These are phyloP conservation scores for Pythium sukuiense DNA, from an alignment of 352 stramenopile species.

Conservation along the genomic window DNA sequence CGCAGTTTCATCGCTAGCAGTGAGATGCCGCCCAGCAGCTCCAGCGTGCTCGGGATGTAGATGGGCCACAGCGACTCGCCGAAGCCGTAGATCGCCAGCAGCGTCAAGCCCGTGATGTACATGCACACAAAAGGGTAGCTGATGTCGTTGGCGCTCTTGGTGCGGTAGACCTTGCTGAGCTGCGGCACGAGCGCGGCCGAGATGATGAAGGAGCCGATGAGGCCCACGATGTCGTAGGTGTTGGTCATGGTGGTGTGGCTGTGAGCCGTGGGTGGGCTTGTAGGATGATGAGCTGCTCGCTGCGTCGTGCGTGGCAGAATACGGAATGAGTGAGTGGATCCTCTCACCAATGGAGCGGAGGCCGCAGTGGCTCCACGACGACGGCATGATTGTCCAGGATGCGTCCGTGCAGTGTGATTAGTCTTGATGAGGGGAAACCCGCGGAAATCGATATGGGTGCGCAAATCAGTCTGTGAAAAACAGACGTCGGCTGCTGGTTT, in stretches of 20 bases:
- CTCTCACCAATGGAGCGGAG: too few species aligned
- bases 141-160: constrained; percentile 63
- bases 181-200: constrained; percentile 51
- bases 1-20: constrained; percentile 45
- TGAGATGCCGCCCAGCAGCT: constrained; percentile 35
- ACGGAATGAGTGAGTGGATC: not conserved
- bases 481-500: too few species aligned
- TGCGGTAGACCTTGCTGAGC: constrained; percentile 55
- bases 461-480: too few species aligned
- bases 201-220: constrained; percentile 64
- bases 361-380: too few species aligned
- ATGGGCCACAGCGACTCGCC: constrained; percentile 52
- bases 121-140: constrained; percentile 47
- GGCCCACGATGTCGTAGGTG: constrained; percentile 49
- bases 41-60: constrained; percentile 47
- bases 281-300: too few species aligned
- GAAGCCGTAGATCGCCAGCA: constrained; percentile 45
- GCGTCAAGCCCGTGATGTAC: constrained; percentile 39
- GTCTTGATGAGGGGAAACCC: not conserved
- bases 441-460: not conserved
- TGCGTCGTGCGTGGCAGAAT: not conserved
- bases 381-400: too few species aligned
- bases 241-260: constrained; percentile 6
- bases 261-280: too few species aligned
- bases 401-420: not conserved